These are phyloP conservation scores for Solanum gracilifrons DNA, from an alignment of 257 asterid species.

Conservation along the genomic window DNA sequence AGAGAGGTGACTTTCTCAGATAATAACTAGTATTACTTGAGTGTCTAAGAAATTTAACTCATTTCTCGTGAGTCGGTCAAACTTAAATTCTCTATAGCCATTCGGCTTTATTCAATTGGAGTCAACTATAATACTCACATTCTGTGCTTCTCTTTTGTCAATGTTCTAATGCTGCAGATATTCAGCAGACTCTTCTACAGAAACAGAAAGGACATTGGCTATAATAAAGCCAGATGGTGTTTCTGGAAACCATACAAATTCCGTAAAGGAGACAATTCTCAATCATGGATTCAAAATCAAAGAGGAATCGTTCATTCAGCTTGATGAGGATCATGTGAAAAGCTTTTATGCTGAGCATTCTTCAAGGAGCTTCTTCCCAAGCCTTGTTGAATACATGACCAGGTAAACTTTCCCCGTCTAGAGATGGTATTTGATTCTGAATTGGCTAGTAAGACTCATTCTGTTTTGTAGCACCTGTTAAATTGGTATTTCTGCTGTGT, in stretches of 20 bases:
- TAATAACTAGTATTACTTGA: neutral
- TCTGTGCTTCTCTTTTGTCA: neutral
- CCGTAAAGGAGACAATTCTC: conserved; percentile 46
- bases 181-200: conserved; percentile 23
- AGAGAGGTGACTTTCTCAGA: neutral
- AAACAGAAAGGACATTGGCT: conserved; percentile 61
- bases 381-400: conserved; percentile 69
- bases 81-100: neutral
- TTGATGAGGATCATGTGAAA: conserved; percentile 41
- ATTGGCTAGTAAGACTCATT: neutral
- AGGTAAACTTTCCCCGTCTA: conserved; percentile 22
- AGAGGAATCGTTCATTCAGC: conserved; percentile 36
- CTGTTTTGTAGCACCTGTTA: neutral
- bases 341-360: conserved; percentile 67
- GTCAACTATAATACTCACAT: neutral
- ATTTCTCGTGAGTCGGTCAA: neutral
- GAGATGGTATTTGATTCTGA: neutral
- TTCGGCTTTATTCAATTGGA: neutral
- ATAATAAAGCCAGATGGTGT: conserved; percentile 84
- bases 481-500: no score
- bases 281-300: conserved; percentile 47
- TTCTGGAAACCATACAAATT: conserved; percentile 41
- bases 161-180: conserved; percentile 23
- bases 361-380: conserved; percentile 49
- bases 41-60: neutral